phyloP scores from a whole-genome alignment of 2,329 filamentous ascomycete species.

The Orbilia blumenaviensis region DNA sequence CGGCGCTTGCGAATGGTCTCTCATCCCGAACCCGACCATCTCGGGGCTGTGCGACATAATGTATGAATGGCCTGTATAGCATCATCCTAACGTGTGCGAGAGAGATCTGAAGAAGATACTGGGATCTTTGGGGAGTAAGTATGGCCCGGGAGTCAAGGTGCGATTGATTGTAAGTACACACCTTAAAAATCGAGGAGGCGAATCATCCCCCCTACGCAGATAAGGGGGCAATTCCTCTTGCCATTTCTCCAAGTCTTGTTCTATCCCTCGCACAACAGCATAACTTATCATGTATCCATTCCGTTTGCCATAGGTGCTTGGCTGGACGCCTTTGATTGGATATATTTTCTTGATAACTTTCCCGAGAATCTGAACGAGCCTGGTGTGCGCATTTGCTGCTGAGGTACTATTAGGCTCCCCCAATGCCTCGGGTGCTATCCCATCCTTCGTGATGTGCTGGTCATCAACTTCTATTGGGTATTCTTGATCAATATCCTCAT shows the following conservation, averaged over 20 bases:
- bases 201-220: conserved; percentile 81
- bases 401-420: conserved; percentile 68
- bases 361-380: conserved; percentile 71
- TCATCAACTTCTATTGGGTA: conserved; percentile 73
- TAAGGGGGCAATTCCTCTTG: conserved; percentile 74
- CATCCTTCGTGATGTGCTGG: conserved; percentile 71
- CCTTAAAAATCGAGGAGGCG: conserved; percentile 64
- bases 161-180: conserved; percentile 27
- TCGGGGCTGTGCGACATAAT: conserved; percentile 76
- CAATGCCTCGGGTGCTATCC: conserved; percentile 66
- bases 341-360: conserved; percentile 74
- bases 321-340: conserved; percentile 69
- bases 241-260: conserved; percentile 72
- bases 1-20: conserved; percentile 77
- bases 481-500: conserved; percentile 74
- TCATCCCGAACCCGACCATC: conserved; percentile 68
- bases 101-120: conserved; percentile 79
- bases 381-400: conserved; percentile 73
- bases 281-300: conserved; percentile 71
- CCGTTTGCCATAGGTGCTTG: conserved; percentile 63
- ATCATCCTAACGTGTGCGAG: conserved; percentile 85
- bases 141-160: neutral
- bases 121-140: conserved; percentile 63
- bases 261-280: conserved; percentile 71
- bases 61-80: conserved; percentile 82